Base-by-base conservation (phyloP, 768 basidiomycete species). In the Plicaturopsis crispa region DNA sequence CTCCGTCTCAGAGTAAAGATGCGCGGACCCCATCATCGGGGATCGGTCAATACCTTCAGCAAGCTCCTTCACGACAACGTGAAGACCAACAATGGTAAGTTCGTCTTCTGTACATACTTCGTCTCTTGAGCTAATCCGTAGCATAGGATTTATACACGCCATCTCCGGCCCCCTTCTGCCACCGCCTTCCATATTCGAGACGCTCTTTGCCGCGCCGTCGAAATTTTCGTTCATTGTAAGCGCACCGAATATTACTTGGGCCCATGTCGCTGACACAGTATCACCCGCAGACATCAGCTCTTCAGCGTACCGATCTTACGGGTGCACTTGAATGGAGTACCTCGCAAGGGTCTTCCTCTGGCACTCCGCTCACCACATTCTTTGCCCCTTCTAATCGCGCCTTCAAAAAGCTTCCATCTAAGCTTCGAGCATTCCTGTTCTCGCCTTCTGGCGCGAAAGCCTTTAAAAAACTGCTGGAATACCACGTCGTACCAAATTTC, bases 301-400 rank as follows among this genome's bases (percentile, higher is more conserved):
- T 79, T 4, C 78, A 80, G 47, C 70, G 70, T 19, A 62, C 69
- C 3, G 62, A 60, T 4, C 62, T 74, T 4, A 63, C 65, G 1
- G 52, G 69, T 21, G 59, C 59, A 8, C 24, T 76, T 23, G 71
- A 73, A 31, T 65, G 77, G 31, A 67, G 65, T n/a, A 62, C 63
- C 18, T 52, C 60, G 10, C 66, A 59, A 4, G 55, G 60, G 16
- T 47, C 62, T 5, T 28, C 26, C 8, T 8, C 8, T 28, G 74
- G 75, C 13, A 60, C 59, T 18, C 61, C 54, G n/a, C 57, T 65
- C 35, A 74, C 61, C 46, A 80, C 63, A 5, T 65, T 63, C 49
- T 84, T 67, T 59, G 79, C 63, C 10, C 81, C 63, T 31, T 73
- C 57, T 44, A 83, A 71, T 49, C 59, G 52, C 43, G 68, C 67